phyloP scores from a whole-genome alignment of 2,329 filamentous ascomycete species.

The Cryphonectria parasitica region DNA sequence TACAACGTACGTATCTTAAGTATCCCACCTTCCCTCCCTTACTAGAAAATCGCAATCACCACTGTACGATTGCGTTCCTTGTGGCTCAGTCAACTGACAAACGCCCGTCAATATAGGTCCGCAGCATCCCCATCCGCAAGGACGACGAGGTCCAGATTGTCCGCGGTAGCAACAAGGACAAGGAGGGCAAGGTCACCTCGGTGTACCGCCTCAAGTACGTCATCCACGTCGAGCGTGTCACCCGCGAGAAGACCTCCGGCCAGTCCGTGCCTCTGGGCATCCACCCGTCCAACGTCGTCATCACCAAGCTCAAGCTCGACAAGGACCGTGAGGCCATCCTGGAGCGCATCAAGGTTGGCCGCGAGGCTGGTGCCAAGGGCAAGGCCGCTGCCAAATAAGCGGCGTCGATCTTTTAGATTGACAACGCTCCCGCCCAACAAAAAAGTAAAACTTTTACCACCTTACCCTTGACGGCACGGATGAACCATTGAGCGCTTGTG shows the following conservation, averaged over 20 bases:
- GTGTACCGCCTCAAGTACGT: constrained; percentile 99
- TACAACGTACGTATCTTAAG: constrained; percentile 78
- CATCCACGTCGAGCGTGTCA: constrained; percentile 95
- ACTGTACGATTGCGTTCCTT: not conserved
- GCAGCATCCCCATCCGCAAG: constrained; percentile 95
- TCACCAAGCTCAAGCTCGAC: constrained; percentile 98
- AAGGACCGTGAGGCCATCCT: constrained; percentile 91
- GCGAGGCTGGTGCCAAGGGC: constrained; percentile 75
- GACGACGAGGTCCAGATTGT: constrained; percentile 94
- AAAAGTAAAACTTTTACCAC: constrained; percentile 8
- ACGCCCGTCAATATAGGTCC: constrained; percentile 62
- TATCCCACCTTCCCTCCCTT: not conserved
- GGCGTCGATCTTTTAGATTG: not conserved
- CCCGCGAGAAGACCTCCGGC: constrained; percentile 96
- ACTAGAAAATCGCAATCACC: too few relatives aligned
- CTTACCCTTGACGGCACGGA: constrained; percentile 3
- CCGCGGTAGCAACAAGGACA: constrained; percentile 94
- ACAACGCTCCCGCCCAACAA: constrained; percentile 6
- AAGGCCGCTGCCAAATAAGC: constrained; percentile 62
- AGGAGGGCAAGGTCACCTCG: constrained; percentile 96
- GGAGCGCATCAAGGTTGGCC: constrained; percentile 80
- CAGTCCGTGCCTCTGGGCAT: constrained; percentile 94
- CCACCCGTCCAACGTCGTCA: constrained; percentile 94
- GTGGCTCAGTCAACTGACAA: not conserved
- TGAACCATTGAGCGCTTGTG: constrained; percentile 25